Evolutionary conservation across 495 filamentous ascomycete genomes (phyloP).

Genomic region (Physcia stellaris): DNA sequence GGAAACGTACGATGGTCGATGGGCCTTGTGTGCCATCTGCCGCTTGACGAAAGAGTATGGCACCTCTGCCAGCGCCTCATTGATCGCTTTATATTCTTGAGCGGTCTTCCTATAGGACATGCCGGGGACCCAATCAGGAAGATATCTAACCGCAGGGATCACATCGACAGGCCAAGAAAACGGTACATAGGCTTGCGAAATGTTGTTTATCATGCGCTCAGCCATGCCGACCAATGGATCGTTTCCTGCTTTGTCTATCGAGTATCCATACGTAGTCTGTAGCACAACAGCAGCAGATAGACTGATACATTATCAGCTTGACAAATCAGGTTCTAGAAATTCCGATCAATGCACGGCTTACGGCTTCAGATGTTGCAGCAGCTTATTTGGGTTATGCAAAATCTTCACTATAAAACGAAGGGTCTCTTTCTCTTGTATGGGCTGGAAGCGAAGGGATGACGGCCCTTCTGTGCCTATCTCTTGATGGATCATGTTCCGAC

Average conservation of each 20-base stretch:
- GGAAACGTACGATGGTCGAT: constrained; percentile 27
- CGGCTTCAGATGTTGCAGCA: constrained; percentile 29
- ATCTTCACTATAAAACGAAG: constrained; percentile 29
- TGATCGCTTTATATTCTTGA: constrained; percentile 11
- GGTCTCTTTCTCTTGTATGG: constrained; percentile 26
- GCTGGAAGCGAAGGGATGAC: constrained; percentile 22
- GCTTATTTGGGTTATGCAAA: constrained; percentile 21
- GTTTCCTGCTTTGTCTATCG: constrained; percentile 20
- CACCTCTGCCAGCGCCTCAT: constrained; percentile 13
- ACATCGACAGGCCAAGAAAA: constrained; percentile 2
- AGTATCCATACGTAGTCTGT: constrained; percentile 37
- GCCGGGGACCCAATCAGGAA: constrained; percentile 30
- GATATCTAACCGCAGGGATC: not conserved
- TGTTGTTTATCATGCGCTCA: constrained; percentile 24
- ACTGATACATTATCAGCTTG: constrained; percentile 9
- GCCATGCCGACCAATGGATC: constrained; percentile 32
- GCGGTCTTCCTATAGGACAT: constrained; percentile 28
- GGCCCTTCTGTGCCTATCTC: constrained; percentile 21
- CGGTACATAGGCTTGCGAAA: constrained; percentile 21
- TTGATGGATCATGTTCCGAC: constrained; percentile 27
- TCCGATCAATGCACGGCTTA: constrained; percentile 9
- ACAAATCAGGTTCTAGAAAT: not conserved
- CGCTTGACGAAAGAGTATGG: constrained; percentile 33
- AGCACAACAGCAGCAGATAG: constrained; percentile 30
- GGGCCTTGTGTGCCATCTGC: constrained; percentile 24